Conservation (phyloP, 805 yeast genomes). For the Yamadazyma takamatsuzukensis region DNA sequence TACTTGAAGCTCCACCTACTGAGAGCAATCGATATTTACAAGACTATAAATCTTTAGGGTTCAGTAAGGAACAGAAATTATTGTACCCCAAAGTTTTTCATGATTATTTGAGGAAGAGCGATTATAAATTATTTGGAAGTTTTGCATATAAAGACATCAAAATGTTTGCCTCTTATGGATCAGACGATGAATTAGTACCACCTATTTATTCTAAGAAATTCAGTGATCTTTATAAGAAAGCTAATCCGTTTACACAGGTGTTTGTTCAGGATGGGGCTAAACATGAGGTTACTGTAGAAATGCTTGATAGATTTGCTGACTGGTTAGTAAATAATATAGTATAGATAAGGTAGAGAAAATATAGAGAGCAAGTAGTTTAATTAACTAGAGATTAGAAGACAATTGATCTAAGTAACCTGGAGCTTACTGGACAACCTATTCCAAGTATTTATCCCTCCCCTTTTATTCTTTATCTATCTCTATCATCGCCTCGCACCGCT, state of each 20-base stretch:
- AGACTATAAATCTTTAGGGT: conserved; percentile 29
- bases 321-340: conserved; percentile 35
- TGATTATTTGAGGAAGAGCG: conserved; percentile 23
- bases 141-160: conserved; percentile 29
- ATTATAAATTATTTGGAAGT: conserved; percentile 26
- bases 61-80: conserved; percentile 22
- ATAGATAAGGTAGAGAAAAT: too few relatives aligned
- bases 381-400: too few relatives aligned
- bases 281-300: conserved; percentile 32
- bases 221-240: conserved; percentile 24
- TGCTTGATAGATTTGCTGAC: conserved; percentile 27
- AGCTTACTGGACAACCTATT: neutral
- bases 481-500: neutral
- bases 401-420: neutral
- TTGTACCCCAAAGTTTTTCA: conserved; percentile 35
- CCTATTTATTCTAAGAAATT: conserved; percentile 27
- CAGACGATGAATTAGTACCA: conserved; percentile 35
- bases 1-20: conserved; percentile 16
- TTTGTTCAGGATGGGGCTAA: conserved; percentile 28
- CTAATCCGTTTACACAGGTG: conserved; percentile 21
- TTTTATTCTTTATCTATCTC: neutral
- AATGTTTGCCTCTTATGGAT: conserved; percentile 36
- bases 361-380: too few relatives aligned
- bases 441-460: neutral
- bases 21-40: conserved; percentile 13